Conservation (phyloP, 1,284 basidiomycete genomes). For the Moniliophthora roreri region DNA sequence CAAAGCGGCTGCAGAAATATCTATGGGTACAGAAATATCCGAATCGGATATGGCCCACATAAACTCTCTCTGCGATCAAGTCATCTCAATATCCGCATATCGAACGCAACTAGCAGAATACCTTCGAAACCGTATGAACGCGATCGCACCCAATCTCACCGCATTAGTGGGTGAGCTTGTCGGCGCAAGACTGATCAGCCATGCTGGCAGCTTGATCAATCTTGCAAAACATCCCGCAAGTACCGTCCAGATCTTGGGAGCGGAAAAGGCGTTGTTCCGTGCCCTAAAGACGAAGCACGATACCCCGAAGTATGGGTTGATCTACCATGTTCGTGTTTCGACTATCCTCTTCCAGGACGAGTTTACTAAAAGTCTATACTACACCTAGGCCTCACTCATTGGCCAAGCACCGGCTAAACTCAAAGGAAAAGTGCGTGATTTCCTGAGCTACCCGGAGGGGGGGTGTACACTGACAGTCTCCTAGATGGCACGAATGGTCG, state of each 20-base stretch:
- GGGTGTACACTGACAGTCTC: too few relatives aligned
- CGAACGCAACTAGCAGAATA: conserved; percentile 93
- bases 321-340: conserved; percentile 78
- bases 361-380: conserved; percentile 10
- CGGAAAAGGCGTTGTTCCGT: conserved; percentile 97
- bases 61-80: conserved; percentile 93
- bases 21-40: conserved; percentile 99
- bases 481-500: conserved; percentile 99
- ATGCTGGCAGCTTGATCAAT: conserved; percentile 93
- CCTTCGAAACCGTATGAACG: conserved; percentile 95
- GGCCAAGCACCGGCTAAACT: conserved; percentile 97
- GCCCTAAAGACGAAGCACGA: conserved; percentile 99
- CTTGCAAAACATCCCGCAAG: conserved; percentile 97
- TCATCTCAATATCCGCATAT: conserved; percentile 94
- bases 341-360: conserved; percentile 6
- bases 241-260: conserved; percentile 97
- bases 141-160: conserved; percentile 96
- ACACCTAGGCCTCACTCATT: conserved; percentile 80
- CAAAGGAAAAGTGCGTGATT: conserved; percentile 83
- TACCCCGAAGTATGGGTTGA: conserved; percentile 97
- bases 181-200: conserved; percentile 93
- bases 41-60: conserved; percentile 96
- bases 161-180: conserved; percentile 96
- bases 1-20: conserved; percentile 92
- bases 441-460: too few relatives aligned